Evolutionary conservation across 2,329 filamentous ascomycete species (phyloP).

Genomic region (Aspergillus hortae): DNA sequence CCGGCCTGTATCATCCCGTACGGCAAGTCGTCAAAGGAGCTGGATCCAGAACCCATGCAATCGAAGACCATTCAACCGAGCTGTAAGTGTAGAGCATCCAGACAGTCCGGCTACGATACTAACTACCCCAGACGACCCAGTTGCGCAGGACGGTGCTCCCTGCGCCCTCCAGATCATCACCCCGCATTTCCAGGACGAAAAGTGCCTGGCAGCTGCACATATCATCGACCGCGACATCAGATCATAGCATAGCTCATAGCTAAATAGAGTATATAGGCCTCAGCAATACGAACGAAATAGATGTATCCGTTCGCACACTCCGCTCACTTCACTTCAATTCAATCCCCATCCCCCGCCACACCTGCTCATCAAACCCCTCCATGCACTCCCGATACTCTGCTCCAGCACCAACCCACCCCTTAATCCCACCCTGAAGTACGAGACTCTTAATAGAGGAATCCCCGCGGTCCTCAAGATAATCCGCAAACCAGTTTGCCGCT

Average conservation of each 20-base stretch:
- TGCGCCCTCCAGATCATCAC: constrained; percentile 48
- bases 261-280: too few relatives aligned
- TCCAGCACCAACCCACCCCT: constrained; percentile 52
- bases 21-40: constrained; percentile 38
- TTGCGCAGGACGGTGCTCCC: constrained; percentile 41
- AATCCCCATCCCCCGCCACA: background rate
- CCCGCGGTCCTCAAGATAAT: constrained; percentile 45
- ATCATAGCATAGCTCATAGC: background rate
- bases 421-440: constrained; percentile 51
- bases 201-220: constrained; percentile 34
- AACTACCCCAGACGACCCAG: constrained; percentile 37
- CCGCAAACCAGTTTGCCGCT: constrained; percentile 55
- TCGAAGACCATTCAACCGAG: constrained; percentile 26
- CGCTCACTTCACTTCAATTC: background rate
- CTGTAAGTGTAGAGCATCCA: constrained; percentile 15
- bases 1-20: constrained; percentile 50
- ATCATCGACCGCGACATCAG: constrained; percentile 28
- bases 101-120: background rate
- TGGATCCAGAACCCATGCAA: constrained; percentile 35
- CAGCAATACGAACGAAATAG: too few relatives aligned
- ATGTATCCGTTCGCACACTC: too few relatives aligned
- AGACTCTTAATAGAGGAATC: constrained; percentile 47
- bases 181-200: constrained; percentile 48
- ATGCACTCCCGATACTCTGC: constrained; percentile 47
- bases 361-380: constrained; percentile 24